Base-by-base conservation (phyloP, 495 filamentous ascomycete species). In the Arthonia radiata region DNA sequence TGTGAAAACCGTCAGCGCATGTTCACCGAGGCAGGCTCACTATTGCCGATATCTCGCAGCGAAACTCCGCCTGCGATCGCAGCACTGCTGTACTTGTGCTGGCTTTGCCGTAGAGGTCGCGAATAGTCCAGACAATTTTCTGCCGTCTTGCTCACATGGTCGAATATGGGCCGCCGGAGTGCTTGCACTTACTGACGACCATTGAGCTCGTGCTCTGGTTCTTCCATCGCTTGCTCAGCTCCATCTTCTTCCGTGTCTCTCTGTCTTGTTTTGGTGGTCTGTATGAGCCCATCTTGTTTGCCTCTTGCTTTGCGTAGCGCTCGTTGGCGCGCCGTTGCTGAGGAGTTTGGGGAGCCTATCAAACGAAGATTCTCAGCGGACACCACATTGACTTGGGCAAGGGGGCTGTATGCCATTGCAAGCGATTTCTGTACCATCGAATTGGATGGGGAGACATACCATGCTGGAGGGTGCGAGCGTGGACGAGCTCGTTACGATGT, bases 321-420 rank as follows among this genome's bases (percentile, higher is more conserved):
- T 70, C 68, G 53, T 94, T 94, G 19, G 76, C 74, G 41, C 65
- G 67, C 37, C 82, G 73, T 56, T 94, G 89, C 47, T 81, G 66
- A 16, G 79, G 82, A 34, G 86, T 97, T 71, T 97, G 86, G 15
- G 74, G n/a, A n/a, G n/a, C n/a, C n/a, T n/a, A n/a, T n/a, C n/a
- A n/a, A n/a, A n/a, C n/a, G n/a, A n/a, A n/a, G n/a, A n/a, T n/a
- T n/a, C n/a, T n/a, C n/a, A n/a, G n/a, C n/a, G n/a, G n/a, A n/a
- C n/a, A n/a, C n/a, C n/a, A n/a, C n/a, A n/a, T n/a, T n/a, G n/a
- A n/a, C n/a, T n/a, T n/a, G n/a, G n/a, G n/a, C n/a, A n/a, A n/a
- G n/a, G n/a, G n/a, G n/a, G n/a, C n/a, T n/a, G n/a, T n/a, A n/a
- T n/a, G n/a, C n/a, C n/a, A n/a, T n/a, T n/a, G n/a, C n/a, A n/a